These are phyloP conservation scores for Alternaria longipes DNA, from an alignment of 2,329 filamentous ascomycete genomes.

Conservation along the genomic window DNA sequence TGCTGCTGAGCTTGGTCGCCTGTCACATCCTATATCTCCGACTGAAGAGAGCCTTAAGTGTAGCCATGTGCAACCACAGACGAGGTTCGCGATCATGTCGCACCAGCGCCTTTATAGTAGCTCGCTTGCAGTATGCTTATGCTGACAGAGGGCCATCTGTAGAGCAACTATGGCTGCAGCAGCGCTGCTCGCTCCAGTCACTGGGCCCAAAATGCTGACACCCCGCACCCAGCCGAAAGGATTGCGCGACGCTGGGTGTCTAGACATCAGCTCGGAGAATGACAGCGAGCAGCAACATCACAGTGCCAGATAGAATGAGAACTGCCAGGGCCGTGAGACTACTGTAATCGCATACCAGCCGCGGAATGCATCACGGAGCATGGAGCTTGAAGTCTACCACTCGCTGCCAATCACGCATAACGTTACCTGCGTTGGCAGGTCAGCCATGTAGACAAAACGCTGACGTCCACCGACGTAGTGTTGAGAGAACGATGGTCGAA, in stretches of 20 bases:
- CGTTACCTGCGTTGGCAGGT: neutral
- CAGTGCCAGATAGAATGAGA: neutral
- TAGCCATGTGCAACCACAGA: constrained; percentile 2
- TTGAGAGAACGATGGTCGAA: neutral
- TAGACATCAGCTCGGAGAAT: neutral
- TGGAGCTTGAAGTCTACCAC: neutral
- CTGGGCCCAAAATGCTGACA: neutral
- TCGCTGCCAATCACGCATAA: neutral
- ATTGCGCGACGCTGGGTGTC: neutral
- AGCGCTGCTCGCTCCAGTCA: neutral
- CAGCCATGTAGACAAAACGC: neutral
- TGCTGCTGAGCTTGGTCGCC: neutral
- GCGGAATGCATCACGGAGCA: neutral
- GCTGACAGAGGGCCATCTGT: constrained; percentile 1
- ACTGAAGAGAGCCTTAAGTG: neutral
- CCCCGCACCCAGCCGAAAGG: neutral
- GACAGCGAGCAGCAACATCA: neutral
- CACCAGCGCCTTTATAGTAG: neutral
- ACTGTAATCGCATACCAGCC: neutral
- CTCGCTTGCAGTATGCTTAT: constrained; percentile 4
- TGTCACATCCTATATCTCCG: neutral
- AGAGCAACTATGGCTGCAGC: neutral
- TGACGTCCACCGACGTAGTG: neutral
- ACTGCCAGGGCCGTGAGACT: neutral
- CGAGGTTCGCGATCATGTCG: constrained; percentile 1